phyloP scores from a whole-genome alignment of 345 rosid genomes.

The Cardamine chenopodiifolia region DNA sequence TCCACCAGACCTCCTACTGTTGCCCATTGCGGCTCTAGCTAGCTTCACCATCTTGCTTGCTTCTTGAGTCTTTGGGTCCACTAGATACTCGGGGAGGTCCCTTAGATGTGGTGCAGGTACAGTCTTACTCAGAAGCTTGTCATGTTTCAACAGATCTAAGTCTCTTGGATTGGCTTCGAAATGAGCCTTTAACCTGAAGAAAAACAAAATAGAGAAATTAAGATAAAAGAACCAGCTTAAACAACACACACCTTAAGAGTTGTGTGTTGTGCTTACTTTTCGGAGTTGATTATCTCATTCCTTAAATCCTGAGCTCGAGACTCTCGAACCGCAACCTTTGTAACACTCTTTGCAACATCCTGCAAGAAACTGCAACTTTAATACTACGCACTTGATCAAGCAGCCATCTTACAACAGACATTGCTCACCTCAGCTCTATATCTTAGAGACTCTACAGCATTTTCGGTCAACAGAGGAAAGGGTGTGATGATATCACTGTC shows the following conservation, averaged over 20 bases:
- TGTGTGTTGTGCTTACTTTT: conserved; percentile 62
- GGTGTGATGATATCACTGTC: conserved; percentile 54
- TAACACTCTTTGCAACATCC: conserved; percentile 93
- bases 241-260: neutral
- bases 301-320: conserved; percentile 93
- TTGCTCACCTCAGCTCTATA: conserved; percentile 85
- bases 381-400: neutral
- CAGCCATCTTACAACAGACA: neutral
- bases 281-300: conserved; percentile 86
- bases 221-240: neutral
- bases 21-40: conserved; percentile 87
- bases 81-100: conserved; percentile 74
- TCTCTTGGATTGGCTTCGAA: conserved; percentile 87
- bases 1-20: conserved; percentile 38
- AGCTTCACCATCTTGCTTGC: conserved; percentile 87
- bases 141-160: conserved; percentile 78
- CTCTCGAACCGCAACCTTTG: conserved; percentile 76
- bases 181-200: conserved; percentile 80
- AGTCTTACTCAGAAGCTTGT: conserved; percentile 76
- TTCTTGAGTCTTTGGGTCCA: conserved; percentile 73
- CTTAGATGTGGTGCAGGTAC: conserved; percentile 66
- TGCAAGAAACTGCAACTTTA: conserved; percentile 38
- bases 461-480: conserved; percentile 70
- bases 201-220: neutral
- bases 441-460: conserved; percentile 83